These are phyloP conservation scores for Nitzschia inconspicua DNA, from an alignment of 108 stramenopile genomes.

Conservation along the genomic window DNA sequence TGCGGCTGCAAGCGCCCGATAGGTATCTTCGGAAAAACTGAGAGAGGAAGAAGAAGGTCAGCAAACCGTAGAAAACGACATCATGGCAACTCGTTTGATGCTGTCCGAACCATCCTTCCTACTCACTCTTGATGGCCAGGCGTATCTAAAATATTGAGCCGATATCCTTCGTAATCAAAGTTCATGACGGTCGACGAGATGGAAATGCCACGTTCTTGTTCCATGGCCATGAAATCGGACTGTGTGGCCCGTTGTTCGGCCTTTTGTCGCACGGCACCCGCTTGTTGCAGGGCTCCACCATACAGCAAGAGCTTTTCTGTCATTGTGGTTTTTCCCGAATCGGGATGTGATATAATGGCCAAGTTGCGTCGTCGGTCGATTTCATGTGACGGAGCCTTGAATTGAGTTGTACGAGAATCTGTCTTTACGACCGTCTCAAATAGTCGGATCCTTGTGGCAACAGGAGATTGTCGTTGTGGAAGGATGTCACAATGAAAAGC, in stretches of 20 bases:
- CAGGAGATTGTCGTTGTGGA: no score
- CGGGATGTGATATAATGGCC: slow-evolving; percentile 96
- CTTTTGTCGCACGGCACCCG: slow-evolving; percentile 92
- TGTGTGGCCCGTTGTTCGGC: slow-evolving; percentile 79
- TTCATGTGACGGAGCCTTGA: slow-evolving; percentile 56
- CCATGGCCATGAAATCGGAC: slow-evolving; percentile 95
- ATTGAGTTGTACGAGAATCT: no score
- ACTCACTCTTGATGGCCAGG: slow-evolving; percentile 82
- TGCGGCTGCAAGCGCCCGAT: slow-evolving; percentile 90
- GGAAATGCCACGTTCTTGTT: slow-evolving; percentile 91
- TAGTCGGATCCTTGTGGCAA: no score
- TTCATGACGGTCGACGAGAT: slow-evolving; percentile 91
- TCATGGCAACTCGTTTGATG: neutral
- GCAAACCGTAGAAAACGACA: neutral
- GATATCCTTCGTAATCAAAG: slow-evolving; percentile 79
- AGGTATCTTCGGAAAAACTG: slow-evolving; percentile 95
- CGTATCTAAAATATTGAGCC: slow-evolving; percentile 83
- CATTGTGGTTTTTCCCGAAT: slow-evolving; percentile 96
- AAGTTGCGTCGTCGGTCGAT: slow-evolving; percentile 88
- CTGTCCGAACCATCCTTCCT: neutral
- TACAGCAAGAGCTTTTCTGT: slow-evolving; percentile 94
- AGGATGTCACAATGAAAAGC: no score
- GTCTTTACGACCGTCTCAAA: no score
- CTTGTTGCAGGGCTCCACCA: slow-evolving; percentile 91
- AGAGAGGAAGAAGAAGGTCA: neutral